Evolutionary conservation across 2,329 filamentous ascomycete species (phyloP).

Genomic region (Fusarium sp.): DNA sequence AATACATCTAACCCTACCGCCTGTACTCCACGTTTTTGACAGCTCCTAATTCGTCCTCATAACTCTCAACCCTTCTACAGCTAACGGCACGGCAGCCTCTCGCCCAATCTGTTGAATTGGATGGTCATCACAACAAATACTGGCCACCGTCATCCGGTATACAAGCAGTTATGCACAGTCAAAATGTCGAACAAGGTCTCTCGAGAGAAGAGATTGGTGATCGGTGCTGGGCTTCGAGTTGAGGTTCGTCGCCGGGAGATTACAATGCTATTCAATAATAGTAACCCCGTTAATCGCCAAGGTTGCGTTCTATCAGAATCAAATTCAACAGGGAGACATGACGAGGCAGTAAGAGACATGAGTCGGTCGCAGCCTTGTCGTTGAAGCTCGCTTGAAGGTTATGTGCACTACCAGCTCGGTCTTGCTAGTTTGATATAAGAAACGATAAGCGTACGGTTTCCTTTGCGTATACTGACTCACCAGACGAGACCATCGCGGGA

Average conservation of each 20-base stretch:
- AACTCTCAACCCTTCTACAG: slow-evolving; percentile 17
- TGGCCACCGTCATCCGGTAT: slow-evolving; percentile 24
- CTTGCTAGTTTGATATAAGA: background rate
- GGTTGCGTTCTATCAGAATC: background rate
- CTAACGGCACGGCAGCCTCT: slow-evolving; percentile 22
- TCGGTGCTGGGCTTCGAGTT: slow-evolving; percentile 5
- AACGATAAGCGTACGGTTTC: background rate
- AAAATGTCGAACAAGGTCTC: background rate
- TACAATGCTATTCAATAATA: slow-evolving; percentile 1
- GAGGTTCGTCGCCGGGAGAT: background rate
- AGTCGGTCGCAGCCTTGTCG: slow-evolving; percentile 10
- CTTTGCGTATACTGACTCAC: background rate
- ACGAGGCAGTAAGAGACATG: background rate
- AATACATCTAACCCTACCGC: slow-evolving; percentile 34
- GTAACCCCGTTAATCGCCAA: background rate
- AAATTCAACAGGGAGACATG: background rate
- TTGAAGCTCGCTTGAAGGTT: slow-evolving; percentile 3
- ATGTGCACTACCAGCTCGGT: background rate
- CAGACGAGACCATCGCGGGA: background rate
- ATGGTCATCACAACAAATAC: slow-evolving; percentile 16
- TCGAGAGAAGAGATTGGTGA: background rate
- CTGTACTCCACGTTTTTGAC: slow-evolving; percentile 29
- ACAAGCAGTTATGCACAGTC: background rate
- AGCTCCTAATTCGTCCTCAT: slow-evolving; percentile 15
- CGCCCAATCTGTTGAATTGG: slow-evolving; percentile 29